Evolutionary conservation across 2,329 filamentous ascomycete genomes (phyloP), one percentile per base, ranked within the genome.

Genomic region (Fusarium metavorans): DNA sequence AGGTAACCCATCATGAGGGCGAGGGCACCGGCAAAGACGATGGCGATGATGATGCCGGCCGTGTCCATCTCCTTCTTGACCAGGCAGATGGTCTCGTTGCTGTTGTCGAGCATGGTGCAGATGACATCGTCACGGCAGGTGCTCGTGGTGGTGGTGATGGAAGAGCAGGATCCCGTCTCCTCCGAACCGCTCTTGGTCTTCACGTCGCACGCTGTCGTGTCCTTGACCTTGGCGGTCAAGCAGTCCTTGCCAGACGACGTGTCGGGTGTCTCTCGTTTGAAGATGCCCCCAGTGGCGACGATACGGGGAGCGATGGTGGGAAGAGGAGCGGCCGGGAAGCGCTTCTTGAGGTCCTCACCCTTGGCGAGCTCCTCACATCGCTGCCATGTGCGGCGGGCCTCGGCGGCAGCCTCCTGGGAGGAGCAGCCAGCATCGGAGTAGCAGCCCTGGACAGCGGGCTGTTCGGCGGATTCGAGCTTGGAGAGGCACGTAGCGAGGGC

Each of bases 21-120:
- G 70, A 87, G 76, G 68, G 80, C 81, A n/a, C 80, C 71, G 66
- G 82, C 85, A 41, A 91, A 86, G 79, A 87, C 75, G 72, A 88
- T 81, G 76, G 84, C 81, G 71, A 90, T 83, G 78, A 88, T 81
- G 76, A 88, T 82, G 70, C 86, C 88, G 45, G 82, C 82, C 2
- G 83, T 77, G 74, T 83, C 84, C 64, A 89, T 81, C 75, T 84
- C 85, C 37, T 75, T 43, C 50, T 58, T 68, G 78, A 83, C 82
- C 72, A 83, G 82, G 84, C 87, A 89, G n/a, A 84, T 80, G 57
- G 82, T 78, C 37, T 79, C 75, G 76, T 84, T 81, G 62, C 76
- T 60, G 57, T 62, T 59, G 81, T 86, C 83, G 60, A 80, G 25
- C 45, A 50, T 76, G 71, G 77, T 79, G 85, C 88, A 90, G 74